Conservation (phyloP, 768 basidiomycete species). For the Inosperma sp. region DNA sequence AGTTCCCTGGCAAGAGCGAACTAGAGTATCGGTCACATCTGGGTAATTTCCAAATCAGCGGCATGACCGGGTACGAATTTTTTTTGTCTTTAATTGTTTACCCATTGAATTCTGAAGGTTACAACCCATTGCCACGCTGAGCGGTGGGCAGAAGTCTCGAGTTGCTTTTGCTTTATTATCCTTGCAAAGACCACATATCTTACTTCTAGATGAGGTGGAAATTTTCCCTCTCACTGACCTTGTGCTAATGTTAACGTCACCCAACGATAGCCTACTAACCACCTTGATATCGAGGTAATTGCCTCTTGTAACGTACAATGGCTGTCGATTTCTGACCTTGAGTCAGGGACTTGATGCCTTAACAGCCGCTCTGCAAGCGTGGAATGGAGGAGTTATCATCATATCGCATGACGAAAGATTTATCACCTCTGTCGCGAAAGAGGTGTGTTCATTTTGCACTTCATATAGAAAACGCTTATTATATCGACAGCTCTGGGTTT, state of each 20-base stretch:
- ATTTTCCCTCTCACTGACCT: not conserved
- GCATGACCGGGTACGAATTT: conserved; percentile 76
- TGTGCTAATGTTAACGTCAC: conserved; percentile 3
- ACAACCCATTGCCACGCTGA: conserved; percentile 86
- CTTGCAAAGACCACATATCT: conserved; percentile 83
- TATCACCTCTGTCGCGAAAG: conserved; percentile 83
- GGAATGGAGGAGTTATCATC: conserved; percentile 90
- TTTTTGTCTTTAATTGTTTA: conserved; percentile 2
- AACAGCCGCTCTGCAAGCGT: conserved; percentile 72
- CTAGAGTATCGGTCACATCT: conserved; percentile 95
- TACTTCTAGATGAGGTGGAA: conserved; percentile 88
- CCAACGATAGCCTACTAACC: conserved; percentile 76
- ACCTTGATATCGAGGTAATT: conserved; percentile 81
- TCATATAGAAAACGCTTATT: not conserved
- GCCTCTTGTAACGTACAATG: not conserved
- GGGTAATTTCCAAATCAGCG: conserved; percentile 96
- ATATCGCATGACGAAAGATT: conserved; percentile 96
- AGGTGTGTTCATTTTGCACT: conserved; percentile 43
- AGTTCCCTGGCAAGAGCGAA: conserved; percentile 91
- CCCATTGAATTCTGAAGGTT: conserved; percentile 40
- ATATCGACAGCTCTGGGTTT: conserved; percentile 77
- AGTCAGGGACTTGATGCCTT: conserved; percentile 90
- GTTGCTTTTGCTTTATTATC: conserved; percentile 89
- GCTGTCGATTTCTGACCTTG: conserved; percentile 1
- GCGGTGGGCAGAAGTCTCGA: conserved; percentile 94